Evolutionary conservation across 2,329 filamentous ascomycete species (phyloP).

Genomic region (Fusarium liriodendri): DNA sequence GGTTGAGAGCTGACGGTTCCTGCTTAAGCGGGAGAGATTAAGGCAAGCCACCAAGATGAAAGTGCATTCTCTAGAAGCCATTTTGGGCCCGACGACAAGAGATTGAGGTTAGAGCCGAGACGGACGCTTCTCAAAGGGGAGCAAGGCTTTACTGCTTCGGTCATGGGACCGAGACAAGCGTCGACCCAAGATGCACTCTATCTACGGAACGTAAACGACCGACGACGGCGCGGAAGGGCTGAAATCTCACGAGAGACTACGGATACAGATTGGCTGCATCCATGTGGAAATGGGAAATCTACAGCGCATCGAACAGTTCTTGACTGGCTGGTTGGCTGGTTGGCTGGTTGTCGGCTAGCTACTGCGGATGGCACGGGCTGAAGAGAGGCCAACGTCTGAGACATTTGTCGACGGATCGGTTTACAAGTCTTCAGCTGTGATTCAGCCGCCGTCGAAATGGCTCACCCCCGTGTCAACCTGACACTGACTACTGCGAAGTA

Average conservation of each 20-base stretch:
- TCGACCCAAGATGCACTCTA: background rate
- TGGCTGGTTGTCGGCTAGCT: background rate
- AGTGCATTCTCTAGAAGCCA: conserved; percentile 7
- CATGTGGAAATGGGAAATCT: background rate
- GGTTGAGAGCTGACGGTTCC: conserved; percentile 1
- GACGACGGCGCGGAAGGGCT: background rate
- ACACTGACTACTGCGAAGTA: background rate
- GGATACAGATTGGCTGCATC: background rate
- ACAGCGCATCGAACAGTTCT: background rate
- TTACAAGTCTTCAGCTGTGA: background rate
- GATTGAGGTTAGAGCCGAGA: conserved; percentile 18
- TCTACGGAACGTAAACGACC: background rate
- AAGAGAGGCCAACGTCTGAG: background rate
- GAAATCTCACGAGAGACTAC: conserved; percentile 3
- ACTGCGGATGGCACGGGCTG: background rate
- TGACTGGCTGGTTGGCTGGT: background rate
- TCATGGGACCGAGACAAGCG: conserved; percentile 23
- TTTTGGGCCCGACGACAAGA: background rate
- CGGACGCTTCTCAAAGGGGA: conserved; percentile 18
- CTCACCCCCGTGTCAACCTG: background rate
- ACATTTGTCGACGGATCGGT: background rate
- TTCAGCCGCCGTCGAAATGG: background rate
- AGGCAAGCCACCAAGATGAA: conserved; percentile 30
- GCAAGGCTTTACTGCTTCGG: conserved; percentile 14
- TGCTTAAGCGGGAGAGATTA: conserved; percentile 20